Evolutionary conservation across 2,329 filamentous ascomycete species (phyloP).

Genomic region (Reticulascus tulasneorum): DNA sequence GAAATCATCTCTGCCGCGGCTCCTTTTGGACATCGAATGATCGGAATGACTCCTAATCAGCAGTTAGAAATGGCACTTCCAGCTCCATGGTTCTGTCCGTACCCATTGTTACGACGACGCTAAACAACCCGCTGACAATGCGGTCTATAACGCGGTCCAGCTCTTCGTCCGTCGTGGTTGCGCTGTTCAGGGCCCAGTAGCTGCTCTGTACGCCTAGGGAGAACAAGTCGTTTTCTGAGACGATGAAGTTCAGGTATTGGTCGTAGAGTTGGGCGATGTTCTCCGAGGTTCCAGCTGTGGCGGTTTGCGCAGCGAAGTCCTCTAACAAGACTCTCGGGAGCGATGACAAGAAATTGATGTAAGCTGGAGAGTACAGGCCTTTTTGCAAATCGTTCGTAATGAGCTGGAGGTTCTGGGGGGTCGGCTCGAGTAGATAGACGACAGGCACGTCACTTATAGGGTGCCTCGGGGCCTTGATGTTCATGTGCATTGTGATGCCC

Average conservation of each 20-base stretch:
- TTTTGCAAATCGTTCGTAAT: conserved; percentile 85
- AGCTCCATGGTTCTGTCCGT: conserved; percentile 21
- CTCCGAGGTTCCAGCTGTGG: conserved; percentile 78
- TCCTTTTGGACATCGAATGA: conserved; percentile 90
- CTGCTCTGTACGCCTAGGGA: conserved; percentile 87
- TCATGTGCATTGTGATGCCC: conserved; percentile 87
- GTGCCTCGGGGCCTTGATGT: conserved; percentile 76
- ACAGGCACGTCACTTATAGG: conserved; percentile 95
- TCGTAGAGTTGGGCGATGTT: conserved; percentile 90
- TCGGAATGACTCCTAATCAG: conserved; percentile 73
- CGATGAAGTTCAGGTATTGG: conserved; percentile 96
- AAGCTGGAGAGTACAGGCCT: conserved; percentile 86
- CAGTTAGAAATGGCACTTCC: conserved; percentile 19
- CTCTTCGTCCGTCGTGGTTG: conserved; percentile 83
- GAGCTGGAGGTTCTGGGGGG: conserved; percentile 69
- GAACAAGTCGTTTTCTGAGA: conserved; percentile 92
- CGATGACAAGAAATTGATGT: conserved; percentile 95
- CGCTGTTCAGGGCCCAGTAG: conserved; percentile 96
- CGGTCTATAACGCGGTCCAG: conserved; percentile 83
- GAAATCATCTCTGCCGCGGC: conserved; percentile 93
- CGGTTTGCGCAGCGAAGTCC: conserved; percentile 89
- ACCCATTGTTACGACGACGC: conserved; percentile 98
- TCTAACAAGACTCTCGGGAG: conserved; percentile 86
- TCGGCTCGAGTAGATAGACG: conserved; percentile 94
- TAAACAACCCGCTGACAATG: conserved; percentile 95